Evolutionary conservation across 805 yeast genomes (phyloP).

Genomic region (Candida verbasci): DNA sequence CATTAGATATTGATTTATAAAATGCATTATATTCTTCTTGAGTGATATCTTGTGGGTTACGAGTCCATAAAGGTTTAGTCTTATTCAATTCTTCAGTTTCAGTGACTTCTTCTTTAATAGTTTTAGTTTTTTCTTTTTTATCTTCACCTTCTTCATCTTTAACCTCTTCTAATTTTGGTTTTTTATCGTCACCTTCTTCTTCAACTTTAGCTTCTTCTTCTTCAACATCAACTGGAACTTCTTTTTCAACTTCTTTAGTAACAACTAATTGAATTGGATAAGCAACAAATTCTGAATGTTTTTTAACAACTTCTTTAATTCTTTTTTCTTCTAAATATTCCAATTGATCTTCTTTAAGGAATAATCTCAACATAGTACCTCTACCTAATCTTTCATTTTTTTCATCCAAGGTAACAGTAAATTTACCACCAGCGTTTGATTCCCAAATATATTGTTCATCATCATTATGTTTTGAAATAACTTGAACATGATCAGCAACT

Average conservation of each 20-base stretch:
- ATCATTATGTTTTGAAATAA: conserved; percentile 96
- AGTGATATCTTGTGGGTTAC: conserved; percentile 95
- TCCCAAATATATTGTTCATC: conserved; percentile 99
- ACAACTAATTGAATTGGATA: conserved; percentile 98
- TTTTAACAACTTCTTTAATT: conserved; percentile 98
- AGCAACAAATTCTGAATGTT: conserved; percentile 98
- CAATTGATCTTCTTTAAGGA: conserved; percentile 97
- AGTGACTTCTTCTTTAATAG: conserved; percentile 85
- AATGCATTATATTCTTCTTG: conserved; percentile 98
- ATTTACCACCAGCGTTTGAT: conserved; percentile 99
- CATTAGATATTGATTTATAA: conserved; percentile 98
- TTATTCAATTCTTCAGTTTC: conserved; percentile 98
- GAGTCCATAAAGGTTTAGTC: conserved; percentile 99
- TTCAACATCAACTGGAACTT: conserved; percentile 80
- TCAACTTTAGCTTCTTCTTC: conserved; percentile 30
- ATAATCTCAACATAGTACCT: conserved; percentile 93
- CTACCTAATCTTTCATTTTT: conserved; percentile 81
- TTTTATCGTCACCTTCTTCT: conserved; percentile 49
- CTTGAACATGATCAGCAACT: conserved; percentile 99
- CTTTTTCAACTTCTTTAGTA: conserved; percentile 98
- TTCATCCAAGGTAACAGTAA: conserved; percentile 91
- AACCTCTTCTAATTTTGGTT: conserved; percentile 73
- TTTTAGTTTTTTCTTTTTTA: conserved; percentile 75
- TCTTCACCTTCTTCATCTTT: conserved; percentile 72
- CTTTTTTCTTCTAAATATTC: conserved; percentile 99